Evolutionary conservation across 345 rosid species (phyloP).

Genomic region (Tarenaya hassleriana): DNA sequence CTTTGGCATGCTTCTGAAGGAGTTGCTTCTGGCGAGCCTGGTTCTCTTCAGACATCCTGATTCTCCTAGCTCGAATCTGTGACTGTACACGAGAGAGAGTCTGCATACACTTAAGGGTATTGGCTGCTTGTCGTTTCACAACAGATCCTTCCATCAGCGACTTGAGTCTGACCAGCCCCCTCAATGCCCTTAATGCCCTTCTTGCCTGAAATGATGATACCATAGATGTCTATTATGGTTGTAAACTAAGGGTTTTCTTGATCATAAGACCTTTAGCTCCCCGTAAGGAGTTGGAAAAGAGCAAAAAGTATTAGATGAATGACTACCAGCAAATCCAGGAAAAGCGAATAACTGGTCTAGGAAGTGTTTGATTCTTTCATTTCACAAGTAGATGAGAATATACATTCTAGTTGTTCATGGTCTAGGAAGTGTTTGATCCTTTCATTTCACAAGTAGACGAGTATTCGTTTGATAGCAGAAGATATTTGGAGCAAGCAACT

Average conservation of each 20-base stretch:
- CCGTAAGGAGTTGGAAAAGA: too few relatives aligned
- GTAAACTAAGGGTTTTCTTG: not conserved
- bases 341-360: too few relatives aligned
- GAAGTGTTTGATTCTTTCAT: too few relatives aligned
- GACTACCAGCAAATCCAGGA: too few relatives aligned
- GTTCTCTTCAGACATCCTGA: constrained; percentile 80
- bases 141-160: constrained; percentile 69
- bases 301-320: too few relatives aligned
- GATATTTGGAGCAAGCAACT: too few relatives aligned
- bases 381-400: too few relatives aligned
- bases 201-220: constrained; percentile 50
- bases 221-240: not conserved
- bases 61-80: constrained; percentile 66
- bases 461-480: too few relatives aligned
- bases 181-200: constrained; percentile 58
- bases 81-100: constrained; percentile 75
- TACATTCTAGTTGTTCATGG: too few relatives aligned
- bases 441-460: too few relatives aligned
- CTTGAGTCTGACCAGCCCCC: constrained; percentile 67
- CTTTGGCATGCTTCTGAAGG: constrained; percentile 77
- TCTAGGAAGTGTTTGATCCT: too few relatives aligned
- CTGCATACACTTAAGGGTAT: constrained; percentile 80
- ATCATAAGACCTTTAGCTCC: not conserved
- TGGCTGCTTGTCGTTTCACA: constrained; percentile 66
- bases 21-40: constrained; percentile 81